Evolutionary conservation across 495 filamentous ascomycete species (phyloP).

Genomic region (Beverwykella pulmonaria): DNA sequence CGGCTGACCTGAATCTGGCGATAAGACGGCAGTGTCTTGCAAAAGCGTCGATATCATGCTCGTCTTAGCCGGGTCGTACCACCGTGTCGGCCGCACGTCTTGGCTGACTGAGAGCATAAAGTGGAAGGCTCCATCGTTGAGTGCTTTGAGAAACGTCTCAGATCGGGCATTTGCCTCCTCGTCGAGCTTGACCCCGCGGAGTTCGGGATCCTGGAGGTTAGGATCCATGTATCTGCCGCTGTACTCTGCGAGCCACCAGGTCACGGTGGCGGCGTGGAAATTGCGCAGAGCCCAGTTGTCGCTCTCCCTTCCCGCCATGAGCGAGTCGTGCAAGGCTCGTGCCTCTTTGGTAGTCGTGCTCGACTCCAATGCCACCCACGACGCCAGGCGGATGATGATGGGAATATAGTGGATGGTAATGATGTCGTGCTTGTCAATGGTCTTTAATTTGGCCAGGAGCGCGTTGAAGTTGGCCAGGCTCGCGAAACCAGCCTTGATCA

Average conservation of each 20-base stretch:
- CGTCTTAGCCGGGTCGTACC: conserved; percentile 77
- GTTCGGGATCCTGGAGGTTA: conserved; percentile 53
- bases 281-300: conserved; percentile 68
- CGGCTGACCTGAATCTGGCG: conserved; percentile 63
- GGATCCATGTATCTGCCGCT: conserved; percentile 84
- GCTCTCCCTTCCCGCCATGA: conserved; percentile 65
- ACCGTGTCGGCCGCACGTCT: conserved; percentile 71
- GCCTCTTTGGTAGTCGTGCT: conserved; percentile 59
- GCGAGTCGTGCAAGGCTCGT: conserved; percentile 65
- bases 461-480: conserved; percentile 69
- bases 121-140: conserved; percentile 89
- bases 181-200: conserved; percentile 60
- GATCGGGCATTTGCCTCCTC: conserved; percentile 69
- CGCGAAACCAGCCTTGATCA: conserved; percentile 74
- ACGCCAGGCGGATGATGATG: conserved; percentile 52
- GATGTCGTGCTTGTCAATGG: conserved; percentile 71
- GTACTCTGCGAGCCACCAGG: conserved; percentile 90
- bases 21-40: conserved; percentile 68
- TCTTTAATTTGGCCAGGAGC: conserved; percentile 66
- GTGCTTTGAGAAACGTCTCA: conserved; percentile 69
- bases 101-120: conserved; percentile 83
- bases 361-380: conserved; percentile 19
- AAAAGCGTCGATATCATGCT: conserved; percentile 76
- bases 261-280: conserved; percentile 73
- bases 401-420: conserved; percentile 78